These are phyloP conservation scores for Phylloporus rhodoxanthus DNA, from an alignment of 768 basidiomycete species.

Conservation along the genomic window DNA sequence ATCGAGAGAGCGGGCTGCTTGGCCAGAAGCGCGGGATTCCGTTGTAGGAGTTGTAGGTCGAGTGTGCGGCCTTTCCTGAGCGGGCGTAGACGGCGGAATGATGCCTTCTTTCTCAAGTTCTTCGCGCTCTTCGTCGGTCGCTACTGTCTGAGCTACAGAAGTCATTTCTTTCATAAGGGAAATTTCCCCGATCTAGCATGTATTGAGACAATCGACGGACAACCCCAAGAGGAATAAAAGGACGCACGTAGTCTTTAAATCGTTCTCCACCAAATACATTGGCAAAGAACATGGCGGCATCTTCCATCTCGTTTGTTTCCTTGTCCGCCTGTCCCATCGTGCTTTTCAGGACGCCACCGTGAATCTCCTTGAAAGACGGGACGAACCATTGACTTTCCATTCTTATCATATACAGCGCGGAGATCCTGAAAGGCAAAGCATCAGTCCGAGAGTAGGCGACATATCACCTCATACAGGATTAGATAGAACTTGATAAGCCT, in stretches of 20 bases:
- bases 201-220: background rate
- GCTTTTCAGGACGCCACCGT: conserved; percentile 2
- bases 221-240: background rate
- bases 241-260: conserved; percentile 80
- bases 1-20: conserved; percentile 7
- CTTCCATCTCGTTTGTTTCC: conserved; percentile 80
- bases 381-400: conserved; percentile 83
- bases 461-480: conserved; percentile 54
- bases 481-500: conserved; percentile 91
- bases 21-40: conserved; percentile 7
- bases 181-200: conserved; percentile 86
- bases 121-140: conserved; percentile 88
- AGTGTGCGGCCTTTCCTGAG: conserved; percentile 11
- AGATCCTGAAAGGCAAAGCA: conserved; percentile 50
- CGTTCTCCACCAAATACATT: conserved; percentile 94
- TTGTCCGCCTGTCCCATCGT: conserved; percentile 52
- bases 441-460: conserved; percentile 8
- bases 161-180: conserved; percentile 93
- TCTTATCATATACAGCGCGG: conserved; percentile 88
- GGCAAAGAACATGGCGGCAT: conserved; percentile 92
- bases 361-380: conserved; percentile 5
- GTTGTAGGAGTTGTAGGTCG: conserved; percentile 16
- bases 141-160: conserved; percentile 75
- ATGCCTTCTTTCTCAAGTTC: conserved; percentile 74
- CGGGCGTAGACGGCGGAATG: conserved; percentile 17